A percentile compares a stretch with the other conserved stretches of the same genome.
These are phyloP conservation scores for Leishmania braziliensis DNA, from an alignment of 208 protist genomes.

Conservation along the genomic window DNA sequence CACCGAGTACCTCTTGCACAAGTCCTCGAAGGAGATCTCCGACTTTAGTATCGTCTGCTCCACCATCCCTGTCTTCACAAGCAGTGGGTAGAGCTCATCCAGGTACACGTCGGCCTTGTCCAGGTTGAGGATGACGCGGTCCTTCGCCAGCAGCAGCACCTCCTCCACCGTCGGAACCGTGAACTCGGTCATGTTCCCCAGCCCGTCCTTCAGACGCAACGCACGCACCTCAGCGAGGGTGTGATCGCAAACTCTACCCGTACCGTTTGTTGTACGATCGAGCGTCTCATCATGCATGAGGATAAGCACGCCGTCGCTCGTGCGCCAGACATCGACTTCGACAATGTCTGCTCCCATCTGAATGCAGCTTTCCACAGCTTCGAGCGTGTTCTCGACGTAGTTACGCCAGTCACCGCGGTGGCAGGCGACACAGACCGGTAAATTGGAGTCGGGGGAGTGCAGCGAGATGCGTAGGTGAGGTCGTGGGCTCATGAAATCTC, in stretches of 20 bases:
- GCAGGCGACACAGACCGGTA: constrained; percentile 56
- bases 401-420: constrained; percentile 78
- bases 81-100: constrained; percentile 45
- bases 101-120: constrained; percentile 75
- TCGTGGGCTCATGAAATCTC: constrained; percentile 1
- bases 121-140: constrained; percentile 54
- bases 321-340: constrained; percentile 71
- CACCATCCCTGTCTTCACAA: constrained; percentile 46
- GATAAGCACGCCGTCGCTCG: constrained; percentile 55
- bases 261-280: constrained; percentile 52
- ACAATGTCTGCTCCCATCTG: constrained; percentile 71
- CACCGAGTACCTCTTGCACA: constrained; percentile 41
- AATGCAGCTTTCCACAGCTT: constrained; percentile 67
- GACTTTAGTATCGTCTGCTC: constrained; percentile 69
- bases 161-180: constrained; percentile 62
- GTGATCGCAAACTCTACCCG: constrained; percentile 49
- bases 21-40: constrained; percentile 40
- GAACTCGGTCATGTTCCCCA: constrained; percentile 77
- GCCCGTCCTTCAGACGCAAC: constrained; percentile 65
- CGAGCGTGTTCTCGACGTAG: constrained; percentile 76
- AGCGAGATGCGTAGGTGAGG: constrained; percentile 35
- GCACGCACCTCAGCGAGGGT: constrained; percentile 51
- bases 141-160: constrained; percentile 41
- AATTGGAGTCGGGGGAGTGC: constrained; percentile 32
- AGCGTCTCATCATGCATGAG: constrained; percentile 77